Percentiles rank a stretch among this genome's conserved stretches.
These are phyloP conservation scores for Paraphoma chrysanthemicola DNA, from an alignment of 2,329 filamentous ascomycete genomes.

Conservation along the genomic window DNA sequence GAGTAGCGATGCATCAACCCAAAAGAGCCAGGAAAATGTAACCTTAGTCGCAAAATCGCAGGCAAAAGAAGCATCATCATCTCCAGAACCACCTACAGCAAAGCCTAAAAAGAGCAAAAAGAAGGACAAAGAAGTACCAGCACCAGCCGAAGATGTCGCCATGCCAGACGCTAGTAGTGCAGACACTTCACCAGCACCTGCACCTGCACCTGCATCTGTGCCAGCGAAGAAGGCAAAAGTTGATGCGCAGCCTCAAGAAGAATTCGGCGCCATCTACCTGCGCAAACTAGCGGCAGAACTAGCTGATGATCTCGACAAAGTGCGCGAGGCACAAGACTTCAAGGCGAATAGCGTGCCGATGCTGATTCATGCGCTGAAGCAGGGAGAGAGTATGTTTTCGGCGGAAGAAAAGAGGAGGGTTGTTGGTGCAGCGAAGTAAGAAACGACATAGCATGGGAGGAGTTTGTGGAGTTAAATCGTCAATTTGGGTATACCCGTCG, in stretches of 20 bases:
- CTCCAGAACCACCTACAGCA: background rate
- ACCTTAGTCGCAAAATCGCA: too few relatives aligned
- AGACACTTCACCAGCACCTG: background rate
- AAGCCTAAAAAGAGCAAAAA: slow-evolving; percentile 7
- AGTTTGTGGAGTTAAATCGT: slow-evolving; percentile 8
- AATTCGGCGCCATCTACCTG: slow-evolving; percentile 72
- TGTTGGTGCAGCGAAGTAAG: slow-evolving; percentile 26
- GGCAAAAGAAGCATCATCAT: too few relatives aligned
- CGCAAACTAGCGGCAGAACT: slow-evolving; percentile 74
- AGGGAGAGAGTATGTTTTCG: slow-evolving; percentile 69
- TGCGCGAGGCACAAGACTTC: slow-evolving; percentile 74
- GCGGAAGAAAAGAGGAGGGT: slow-evolving; percentile 59
- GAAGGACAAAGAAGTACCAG: background rate
- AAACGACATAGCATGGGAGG: slow-evolving; percentile 13
- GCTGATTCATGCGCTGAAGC: slow-evolving; percentile 71
- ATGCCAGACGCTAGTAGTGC: background rate
- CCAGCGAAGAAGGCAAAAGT: slow-evolving; percentile 6
- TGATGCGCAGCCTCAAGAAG: slow-evolving; percentile 20
- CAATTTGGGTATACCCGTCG: background rate
- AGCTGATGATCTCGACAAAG: slow-evolving; percentile 74
- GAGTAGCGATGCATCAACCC: slow-evolving; percentile 28
- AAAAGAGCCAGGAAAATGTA: slow-evolving; percentile 2
- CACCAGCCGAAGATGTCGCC: background rate
- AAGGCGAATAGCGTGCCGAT: slow-evolving; percentile 67
- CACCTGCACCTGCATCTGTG: slow-evolving; percentile 10